Evolutionary conservation across 2,329 filamentous ascomycete species (phyloP).

Genomic region (Aureobasidium lini): DNA sequence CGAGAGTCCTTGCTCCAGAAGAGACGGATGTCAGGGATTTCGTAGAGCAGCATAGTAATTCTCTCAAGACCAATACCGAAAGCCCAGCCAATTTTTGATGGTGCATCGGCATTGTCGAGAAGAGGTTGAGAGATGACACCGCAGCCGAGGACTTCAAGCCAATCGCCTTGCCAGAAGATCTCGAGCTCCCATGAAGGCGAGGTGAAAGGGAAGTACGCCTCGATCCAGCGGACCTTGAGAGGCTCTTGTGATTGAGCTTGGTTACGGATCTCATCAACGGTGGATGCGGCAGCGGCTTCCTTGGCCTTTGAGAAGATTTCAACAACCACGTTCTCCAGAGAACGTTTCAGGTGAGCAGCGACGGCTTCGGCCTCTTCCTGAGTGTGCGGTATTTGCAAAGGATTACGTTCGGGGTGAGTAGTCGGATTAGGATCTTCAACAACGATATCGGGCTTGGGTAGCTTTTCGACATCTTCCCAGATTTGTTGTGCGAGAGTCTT

Average conservation of each 20-base stretch:
- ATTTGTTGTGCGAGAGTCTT: constrained; percentile 57
- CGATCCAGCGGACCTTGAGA: constrained; percentile 83
- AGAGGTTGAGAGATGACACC: constrained; percentile 82
- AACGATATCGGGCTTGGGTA: constrained; percentile 66
- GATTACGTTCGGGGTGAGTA: constrained; percentile 71
- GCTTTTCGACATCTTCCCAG: constrained; percentile 58
- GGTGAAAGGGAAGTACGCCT: constrained; percentile 96
- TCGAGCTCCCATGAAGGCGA: constrained; percentile 94
- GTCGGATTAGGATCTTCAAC: constrained; percentile 81
- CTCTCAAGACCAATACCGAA: constrained; percentile 92
- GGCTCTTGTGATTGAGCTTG: constrained; percentile 47
- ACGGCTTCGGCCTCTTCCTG: constrained; percentile 74
- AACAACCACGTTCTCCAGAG: constrained; percentile 81
- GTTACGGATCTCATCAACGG: constrained; percentile 30
- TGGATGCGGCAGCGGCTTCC: constrained; percentile 49
- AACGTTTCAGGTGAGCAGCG: constrained; percentile 77
- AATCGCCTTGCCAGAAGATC: constrained; percentile 87
- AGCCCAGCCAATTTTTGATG: constrained; percentile 78
- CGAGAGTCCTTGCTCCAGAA: constrained; percentile 87
- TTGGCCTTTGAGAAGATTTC: constrained; percentile 78
- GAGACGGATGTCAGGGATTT: constrained; percentile 89
- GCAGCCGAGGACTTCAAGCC: constrained; percentile 93
- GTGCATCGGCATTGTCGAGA: constrained; percentile 67
- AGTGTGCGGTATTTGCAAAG: constrained; percentile 66
- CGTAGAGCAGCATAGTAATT: constrained; percentile 95